phyloP scores from a whole-genome alignment of 768 basidiomycete genomes.

The Rhizopogon roseolus region DNA sequence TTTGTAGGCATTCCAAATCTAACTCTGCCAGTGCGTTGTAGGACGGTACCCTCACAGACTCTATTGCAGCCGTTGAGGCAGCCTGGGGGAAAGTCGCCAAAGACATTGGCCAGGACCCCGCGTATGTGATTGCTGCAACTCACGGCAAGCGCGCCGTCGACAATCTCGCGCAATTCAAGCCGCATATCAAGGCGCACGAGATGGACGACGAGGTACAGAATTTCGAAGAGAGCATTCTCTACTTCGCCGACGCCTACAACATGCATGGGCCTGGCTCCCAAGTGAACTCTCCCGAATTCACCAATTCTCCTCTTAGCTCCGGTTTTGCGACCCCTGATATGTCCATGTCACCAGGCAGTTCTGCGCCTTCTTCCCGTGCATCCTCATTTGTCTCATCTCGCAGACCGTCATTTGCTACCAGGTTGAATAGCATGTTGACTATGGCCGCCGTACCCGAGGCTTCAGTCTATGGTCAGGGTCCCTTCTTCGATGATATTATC shows the following conservation, averaged over 20 bases:
- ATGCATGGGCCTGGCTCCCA: constrained; percentile 36
- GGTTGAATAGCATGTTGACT: constrained; percentile 35
- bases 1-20: constrained; percentile 10
- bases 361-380: constrained; percentile 37
- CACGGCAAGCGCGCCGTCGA: constrained; percentile 77
- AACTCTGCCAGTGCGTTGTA: constrained; percentile 25
- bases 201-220: constrained; percentile 54
- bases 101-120: constrained; percentile 65
- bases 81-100: constrained; percentile 71
- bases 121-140: constrained; percentile 67
- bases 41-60: constrained; percentile 73
- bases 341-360: constrained; percentile 28
- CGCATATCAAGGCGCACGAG: constrained; percentile 47
- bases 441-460: constrained; percentile 31
- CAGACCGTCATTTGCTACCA: constrained; percentile 43
- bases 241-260: constrained; percentile 57
- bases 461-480: constrained; percentile 17
- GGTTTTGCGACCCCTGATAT: constrained; percentile 38
- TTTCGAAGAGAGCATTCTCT: constrained; percentile 64
- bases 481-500: constrained; percentile 22
- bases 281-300: neutral
- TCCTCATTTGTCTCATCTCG: constrained; percentile 37
- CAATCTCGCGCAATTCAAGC: constrained; percentile 62
- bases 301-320: constrained; percentile 22
- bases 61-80: constrained; percentile 68